A percentile compares a stretch with the other conserved stretches of the same genome.
phyloP scores from a whole-genome alignment of 306 rosid genomes.

The Vigna hirtella region DNA sequence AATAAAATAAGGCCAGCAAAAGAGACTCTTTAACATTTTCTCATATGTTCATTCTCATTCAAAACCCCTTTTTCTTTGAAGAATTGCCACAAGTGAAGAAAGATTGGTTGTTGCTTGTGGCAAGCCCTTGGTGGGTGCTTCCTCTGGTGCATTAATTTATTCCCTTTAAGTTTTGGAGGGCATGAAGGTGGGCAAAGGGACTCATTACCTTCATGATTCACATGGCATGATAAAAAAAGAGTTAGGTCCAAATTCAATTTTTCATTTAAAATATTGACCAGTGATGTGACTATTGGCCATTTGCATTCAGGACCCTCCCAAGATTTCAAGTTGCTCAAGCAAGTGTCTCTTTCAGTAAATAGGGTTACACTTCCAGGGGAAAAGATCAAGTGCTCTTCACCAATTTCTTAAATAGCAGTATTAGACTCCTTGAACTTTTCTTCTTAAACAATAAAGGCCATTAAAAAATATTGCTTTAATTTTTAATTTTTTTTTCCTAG shows the following conservation, averaged over 20 bases:
- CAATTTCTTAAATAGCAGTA: neutral
- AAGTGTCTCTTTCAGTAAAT: slow-evolving; percentile 39
- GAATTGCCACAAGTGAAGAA: slow-evolving; percentile 19
- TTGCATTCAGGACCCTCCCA: slow-evolving; percentile 34
- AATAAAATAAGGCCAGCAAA: slow-evolving; percentile 42
- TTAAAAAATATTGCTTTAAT: neutral
- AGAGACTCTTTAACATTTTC: slow-evolving; percentile 39
- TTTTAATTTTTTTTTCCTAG: neutral
- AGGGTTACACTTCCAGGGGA: neutral
- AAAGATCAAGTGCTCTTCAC: slow-evolving; percentile 23
- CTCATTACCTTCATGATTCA: slow-evolving; percentile 32
- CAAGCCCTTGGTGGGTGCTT: slow-evolving; percentile 23
- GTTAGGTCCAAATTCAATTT: slow-evolving; percentile 46
- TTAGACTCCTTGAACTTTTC: neutral
- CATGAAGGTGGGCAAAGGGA: neutral
- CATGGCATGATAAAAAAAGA: slow-evolving; percentile 35
- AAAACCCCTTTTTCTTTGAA: slow-evolving; percentile 9
- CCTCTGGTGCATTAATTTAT: slow-evolving; percentile 11
- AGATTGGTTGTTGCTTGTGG: slow-evolving; percentile 1
- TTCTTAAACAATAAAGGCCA: neutral
- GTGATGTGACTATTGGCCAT: slow-evolving; percentile 39
- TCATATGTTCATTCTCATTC: slow-evolving; percentile 34
- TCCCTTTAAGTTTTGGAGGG: neutral
- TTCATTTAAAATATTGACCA: slow-evolving; percentile 39
- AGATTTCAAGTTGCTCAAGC: slow-evolving; percentile 44